Evolutionary conservation across 2,329 filamentous ascomycete genomes (phyloP), one percentile per base, ranked within the genome.

Genomic region (Laburnicola sp.): DNA sequence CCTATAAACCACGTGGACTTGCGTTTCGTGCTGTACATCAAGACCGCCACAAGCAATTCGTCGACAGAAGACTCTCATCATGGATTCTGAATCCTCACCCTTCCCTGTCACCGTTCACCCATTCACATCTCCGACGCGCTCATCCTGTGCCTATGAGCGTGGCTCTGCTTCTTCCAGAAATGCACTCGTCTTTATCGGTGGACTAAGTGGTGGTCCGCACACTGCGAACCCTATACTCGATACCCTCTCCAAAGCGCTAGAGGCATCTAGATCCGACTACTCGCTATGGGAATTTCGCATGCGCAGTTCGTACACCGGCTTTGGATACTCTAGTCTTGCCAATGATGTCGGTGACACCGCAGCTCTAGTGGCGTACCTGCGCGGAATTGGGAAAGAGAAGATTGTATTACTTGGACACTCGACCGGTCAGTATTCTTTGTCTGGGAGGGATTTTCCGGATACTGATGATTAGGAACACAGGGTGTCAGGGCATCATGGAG

Each of bases 251-350:
- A 11, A 43, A 45, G 23, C 2, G 16, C 5, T 25, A 37, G 36
- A 16, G 45, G n/a, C 4, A 23, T 27, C 41, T 16, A 11, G 41
- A 2, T 21, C 51, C 2, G 27, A 45, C 10, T 62, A 57, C 23
- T 52, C 48, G 2, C 36, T 57, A 6, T 63, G 59, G 54, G 54
- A 62, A 6, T 53, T 57, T 22, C 55, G 59, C n/a, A 62, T 59
- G 55, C 57, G 55, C 6, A 62, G 55, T 22, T 58, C 55, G 10
- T 62, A 63, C 37, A 54, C 53, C 2, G 57, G 59, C 0, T 62
- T 58, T 38, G 59, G 58, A 3, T 54, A 55, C 36, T 60, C 57
- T 7, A 62, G 54, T 35, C 43, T 62, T 3, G 41, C 45, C n/a
- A 53, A 62, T 6, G 57, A 63, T 34, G 55, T 39, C 1, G 48